phyloP scores from a whole-genome alignment of 2,329 filamentous ascomycete species.

The Xylariaceae sp. region DNA sequence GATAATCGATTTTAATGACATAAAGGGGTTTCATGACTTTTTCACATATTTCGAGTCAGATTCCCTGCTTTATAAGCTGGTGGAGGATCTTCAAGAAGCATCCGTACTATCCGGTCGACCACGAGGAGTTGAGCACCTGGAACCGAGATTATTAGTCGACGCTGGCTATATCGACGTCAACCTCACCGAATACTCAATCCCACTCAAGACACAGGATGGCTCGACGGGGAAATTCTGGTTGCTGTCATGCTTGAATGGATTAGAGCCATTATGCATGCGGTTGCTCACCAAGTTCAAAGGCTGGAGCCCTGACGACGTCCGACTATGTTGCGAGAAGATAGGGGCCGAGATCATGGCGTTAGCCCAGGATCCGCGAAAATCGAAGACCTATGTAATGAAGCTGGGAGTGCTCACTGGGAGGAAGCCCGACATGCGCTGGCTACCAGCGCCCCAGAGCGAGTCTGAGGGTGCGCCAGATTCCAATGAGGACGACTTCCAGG shows the following conservation, averaged over 20 bases:
- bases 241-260: constrained; percentile 44
- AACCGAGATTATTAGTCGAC: constrained; percentile 40
- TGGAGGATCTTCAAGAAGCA: constrained; percentile 39
- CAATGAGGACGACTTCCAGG: constrained; percentile 6
- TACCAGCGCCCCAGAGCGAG: constrained; percentile 24
- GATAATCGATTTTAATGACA: constrained; percentile 48
- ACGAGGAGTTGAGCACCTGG: constrained; percentile 42
- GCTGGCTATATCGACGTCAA: constrained; percentile 49
- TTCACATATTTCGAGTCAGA: constrained; percentile 39
- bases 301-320: constrained; percentile 47
- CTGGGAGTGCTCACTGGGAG: constrained; percentile 45
- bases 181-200: constrained; percentile 43
- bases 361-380: constrained; percentile 41
- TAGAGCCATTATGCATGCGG: constrained; percentile 46
- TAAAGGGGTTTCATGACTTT: constrained; percentile 36
- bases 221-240: constrained; percentile 50
- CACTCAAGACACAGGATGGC: constrained; percentile 41
- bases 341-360: constrained; percentile 44
- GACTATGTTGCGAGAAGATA: constrained; percentile 41
- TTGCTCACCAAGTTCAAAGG: constrained; percentile 48
- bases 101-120: constrained; percentile 41
- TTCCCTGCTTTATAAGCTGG: constrained; percentile 41
- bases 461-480: constrained; percentile 9
- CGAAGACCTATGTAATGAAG: constrained; percentile 41
- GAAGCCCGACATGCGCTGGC: constrained; percentile 40